Percentiles rank a stretch among this genome's conserved stretches.
These are phyloP conservation scores for Crithidia bombi DNA, from an alignment of 208 protist species.

Conservation along the genomic window DNA sequence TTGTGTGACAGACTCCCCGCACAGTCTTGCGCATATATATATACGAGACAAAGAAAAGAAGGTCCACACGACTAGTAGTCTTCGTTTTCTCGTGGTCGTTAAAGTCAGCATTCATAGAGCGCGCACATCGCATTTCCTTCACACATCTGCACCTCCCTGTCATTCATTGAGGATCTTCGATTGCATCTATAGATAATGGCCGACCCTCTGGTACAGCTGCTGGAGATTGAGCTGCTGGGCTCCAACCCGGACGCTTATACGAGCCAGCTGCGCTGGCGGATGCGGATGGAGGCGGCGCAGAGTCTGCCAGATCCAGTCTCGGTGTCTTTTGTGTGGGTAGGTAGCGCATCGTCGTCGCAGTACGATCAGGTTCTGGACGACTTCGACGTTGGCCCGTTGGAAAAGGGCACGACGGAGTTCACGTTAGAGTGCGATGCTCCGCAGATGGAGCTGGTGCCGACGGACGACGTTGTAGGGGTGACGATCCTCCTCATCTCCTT, in stretches of 20 bases:
- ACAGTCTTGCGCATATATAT: no score
- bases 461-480: constrained; percentile 94
- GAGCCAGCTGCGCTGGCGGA: constrained; percentile 68
- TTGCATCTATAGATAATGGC: constrained; percentile 37
- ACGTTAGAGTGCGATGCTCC: constrained; percentile 94
- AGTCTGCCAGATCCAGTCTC: constrained; percentile 91
- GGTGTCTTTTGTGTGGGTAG: constrained; percentile 98
- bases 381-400: constrained; percentile 96
- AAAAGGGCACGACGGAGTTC: constrained; percentile 94
- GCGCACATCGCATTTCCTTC: neutral
- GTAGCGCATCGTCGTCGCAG: constrained; percentile 92
- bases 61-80: no score
- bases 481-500: constrained; percentile 97
- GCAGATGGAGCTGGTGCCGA: constrained; percentile 89
- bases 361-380: constrained; percentile 97
- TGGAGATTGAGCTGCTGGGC: constrained; percentile 87
- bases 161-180: neutral
- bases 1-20: no score
- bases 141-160: neutral
- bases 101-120: no score
- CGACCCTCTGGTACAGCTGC: constrained; percentile 84
- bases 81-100: no score
- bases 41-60: no score
- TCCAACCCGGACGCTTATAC: constrained; percentile 75
- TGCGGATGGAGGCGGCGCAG: constrained; percentile 71